Evolutionary conservation across 75 land plant species (phyloP).

Genomic region (Chamaecyparis obtusa): DNA sequence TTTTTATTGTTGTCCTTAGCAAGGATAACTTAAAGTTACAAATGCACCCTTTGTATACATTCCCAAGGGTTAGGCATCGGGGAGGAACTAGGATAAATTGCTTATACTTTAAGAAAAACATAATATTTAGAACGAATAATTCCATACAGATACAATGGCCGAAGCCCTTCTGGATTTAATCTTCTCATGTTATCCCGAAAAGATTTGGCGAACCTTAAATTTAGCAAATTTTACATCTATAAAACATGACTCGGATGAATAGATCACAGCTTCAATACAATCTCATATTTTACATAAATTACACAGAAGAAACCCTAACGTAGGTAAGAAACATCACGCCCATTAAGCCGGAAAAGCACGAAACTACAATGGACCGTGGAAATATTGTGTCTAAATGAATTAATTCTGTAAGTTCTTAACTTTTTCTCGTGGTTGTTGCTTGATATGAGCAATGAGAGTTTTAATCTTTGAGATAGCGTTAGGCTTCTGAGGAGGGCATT

Average conservation of each 20-base stretch:
- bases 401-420: neutral
- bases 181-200: neutral
- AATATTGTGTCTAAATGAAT: too few relatives aligned
- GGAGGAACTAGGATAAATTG: neutral
- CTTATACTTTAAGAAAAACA: neutral
- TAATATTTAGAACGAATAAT: neutral
- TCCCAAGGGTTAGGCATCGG: neutral
- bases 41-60: neutral
- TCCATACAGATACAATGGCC: neutral
- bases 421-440: neutral
- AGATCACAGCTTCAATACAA: neutral
- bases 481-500: neutral
- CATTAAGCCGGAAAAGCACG: too few relatives aligned
- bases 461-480: constrained; percentile 8
- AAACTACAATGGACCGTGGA: too few relatives aligned
- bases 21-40: too few relatives aligned
- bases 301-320: neutral
- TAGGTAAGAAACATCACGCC: neutral
- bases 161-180: neutral
- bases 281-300: neutral
- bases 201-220: neutral
- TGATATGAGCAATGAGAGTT: neutral
- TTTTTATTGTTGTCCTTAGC: neutral
- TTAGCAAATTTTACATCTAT: neutral
- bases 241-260: neutral